These are phyloP conservation scores for Galerina sulciceps DNA, from an alignment of 768 basidiomycete species.

Conservation along the genomic window DNA sequence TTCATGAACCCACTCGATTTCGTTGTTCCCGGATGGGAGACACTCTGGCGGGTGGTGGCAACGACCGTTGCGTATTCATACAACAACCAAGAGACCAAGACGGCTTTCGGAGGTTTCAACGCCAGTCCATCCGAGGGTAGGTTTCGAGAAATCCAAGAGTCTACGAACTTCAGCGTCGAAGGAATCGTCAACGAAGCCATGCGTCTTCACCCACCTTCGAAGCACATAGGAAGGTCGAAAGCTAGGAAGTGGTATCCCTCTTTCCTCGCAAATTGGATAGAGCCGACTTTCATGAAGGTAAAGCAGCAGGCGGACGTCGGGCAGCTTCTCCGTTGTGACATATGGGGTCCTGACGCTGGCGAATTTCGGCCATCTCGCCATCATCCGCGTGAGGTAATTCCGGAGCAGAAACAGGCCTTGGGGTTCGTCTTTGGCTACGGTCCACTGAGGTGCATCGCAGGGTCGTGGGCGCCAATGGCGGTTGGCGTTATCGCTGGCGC, in stretches of 20 bases:
- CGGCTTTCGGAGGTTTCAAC: constrained; percentile 41
- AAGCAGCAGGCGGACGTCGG: constrained; percentile 40
- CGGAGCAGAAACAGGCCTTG: constrained; percentile 22
- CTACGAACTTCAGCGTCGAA: constrained; percentile 20
- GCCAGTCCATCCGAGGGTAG: constrained; percentile 28
- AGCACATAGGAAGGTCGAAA: constrained; percentile 41
- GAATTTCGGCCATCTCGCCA: constrained; percentile 50
- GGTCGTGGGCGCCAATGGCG: constrained; percentile 54
- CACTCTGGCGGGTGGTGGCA: constrained; percentile 65
- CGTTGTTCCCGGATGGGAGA: constrained; percentile 65
- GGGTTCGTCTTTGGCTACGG: constrained; percentile 53
- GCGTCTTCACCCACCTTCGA: constrained; percentile 55
- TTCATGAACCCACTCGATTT: constrained; percentile 50
- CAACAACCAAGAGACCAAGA: constrained; percentile 21
- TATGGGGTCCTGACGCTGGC: constrained; percentile 41
- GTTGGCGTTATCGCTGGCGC: constrained; percentile 51
- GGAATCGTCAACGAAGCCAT: constrained; percentile 47
- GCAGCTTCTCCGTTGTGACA: constrained; percentile 31
- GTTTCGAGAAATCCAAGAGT: constrained; percentile 25
- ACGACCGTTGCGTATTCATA: constrained; percentile 41
- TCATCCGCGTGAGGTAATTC: constrained; percentile 19
- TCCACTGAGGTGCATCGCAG: constrained; percentile 49
- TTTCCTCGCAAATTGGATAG: constrained; percentile 2
- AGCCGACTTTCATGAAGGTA: not conserved
- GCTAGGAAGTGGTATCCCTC: constrained; percentile 5